Evolutionary conservation across 805 yeast species (phyloP), one percentile per base, ranked within the genome.

Genomic region (Suhomyces canberraensis): DNA sequence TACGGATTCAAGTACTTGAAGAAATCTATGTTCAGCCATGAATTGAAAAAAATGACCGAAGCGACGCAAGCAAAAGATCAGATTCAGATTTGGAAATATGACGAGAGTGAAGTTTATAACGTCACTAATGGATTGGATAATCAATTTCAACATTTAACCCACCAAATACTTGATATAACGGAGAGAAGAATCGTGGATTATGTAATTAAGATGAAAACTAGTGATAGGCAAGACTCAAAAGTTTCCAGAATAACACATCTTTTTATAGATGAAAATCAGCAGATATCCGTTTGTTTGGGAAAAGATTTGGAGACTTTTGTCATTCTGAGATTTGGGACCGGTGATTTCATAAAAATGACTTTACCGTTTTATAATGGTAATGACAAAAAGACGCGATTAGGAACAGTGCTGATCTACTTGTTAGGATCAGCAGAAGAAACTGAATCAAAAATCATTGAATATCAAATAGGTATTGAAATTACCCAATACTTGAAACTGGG

Each of bases 51-150:
- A 26, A 37, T 58, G 11, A 20, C n/a, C 5, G 15, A 20, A 17
- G 24, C 42, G 7, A 40, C 36, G 7, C 35, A 19, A 11, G 36
- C 30, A 21, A 24, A 37, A 14, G 33, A 36, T 11, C 37, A 38
- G 16, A 45, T 44, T 18, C 32, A 24, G 9, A 42, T 64, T n/a
- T 36, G 40, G 20, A 41, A 41, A 17, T 68, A 68, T 45, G 66
- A 68, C 42, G 71, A 64, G 40, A 42, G 56, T 15, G 51, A 48
- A 20, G 31, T 62, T 2, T 42, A 46, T 16, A 58, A 59, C 37
- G 67, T 64, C 11, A 16, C 58, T 11, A 37, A 48, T 13, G 71
- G 71, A 4, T 48, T 66, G 16, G 71, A 67, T 9, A 62, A 52
- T 38, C 64, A 63, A 45, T 66, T 48, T 44, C 71, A 64, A 37